These are phyloP conservation scores for Exophiala alcalophila DNA, from an alignment of 2,329 filamentous ascomycete species.

Conservation along the genomic window DNA sequence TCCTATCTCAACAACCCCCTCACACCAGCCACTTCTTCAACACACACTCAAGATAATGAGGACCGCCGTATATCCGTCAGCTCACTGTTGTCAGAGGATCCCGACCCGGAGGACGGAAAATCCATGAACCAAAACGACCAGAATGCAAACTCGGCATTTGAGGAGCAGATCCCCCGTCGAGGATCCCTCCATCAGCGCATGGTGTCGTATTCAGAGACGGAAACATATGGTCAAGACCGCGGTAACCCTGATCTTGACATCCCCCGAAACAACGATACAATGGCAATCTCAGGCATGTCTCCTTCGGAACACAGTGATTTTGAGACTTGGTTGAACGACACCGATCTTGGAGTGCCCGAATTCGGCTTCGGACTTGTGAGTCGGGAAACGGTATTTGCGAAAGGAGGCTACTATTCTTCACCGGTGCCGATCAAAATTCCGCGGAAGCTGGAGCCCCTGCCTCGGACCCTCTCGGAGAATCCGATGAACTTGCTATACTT, in stretches of 20 bases:
- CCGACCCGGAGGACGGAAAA: constrained; percentile 34
- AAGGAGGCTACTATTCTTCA: constrained; percentile 66
- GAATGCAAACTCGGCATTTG: constrained; percentile 7
- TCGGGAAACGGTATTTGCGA: constrained; percentile 54
- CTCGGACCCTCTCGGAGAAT: constrained; percentile 61
- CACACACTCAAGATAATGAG: constrained; percentile 37
- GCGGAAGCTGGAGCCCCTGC: constrained; percentile 56
- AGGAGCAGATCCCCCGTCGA: constrained; percentile 23
- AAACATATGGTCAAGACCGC: constrained; percentile 66
- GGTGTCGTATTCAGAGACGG: constrained; percentile 30
- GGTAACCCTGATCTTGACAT: constrained; percentile 68
- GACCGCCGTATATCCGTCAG: constrained; percentile 61
- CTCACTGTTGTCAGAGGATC: constrained; percentile 58
- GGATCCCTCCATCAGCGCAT: constrained; percentile 31
- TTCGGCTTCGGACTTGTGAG: constrained; percentile 50
- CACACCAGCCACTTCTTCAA: constrained; percentile 43
- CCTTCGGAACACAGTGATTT: constrained; percentile 37
- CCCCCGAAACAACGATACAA: constrained; percentile 66
- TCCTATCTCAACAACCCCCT: constrained; percentile 37
- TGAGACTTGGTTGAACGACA: constrained; percentile 29
- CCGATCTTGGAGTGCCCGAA: constrained; percentile 35
- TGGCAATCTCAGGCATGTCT: constrained; percentile 57
- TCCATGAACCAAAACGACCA: constrained; percentile 9
- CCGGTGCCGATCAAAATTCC: constrained; percentile 65
- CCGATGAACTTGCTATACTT: constrained; percentile 78